A percentile compares a stretch with the other conserved stretches of the same genome.
phyloP scores from a whole-genome alignment of 2,329 filamentous ascomycete species.

The Nakataea oryzae region DNA sequence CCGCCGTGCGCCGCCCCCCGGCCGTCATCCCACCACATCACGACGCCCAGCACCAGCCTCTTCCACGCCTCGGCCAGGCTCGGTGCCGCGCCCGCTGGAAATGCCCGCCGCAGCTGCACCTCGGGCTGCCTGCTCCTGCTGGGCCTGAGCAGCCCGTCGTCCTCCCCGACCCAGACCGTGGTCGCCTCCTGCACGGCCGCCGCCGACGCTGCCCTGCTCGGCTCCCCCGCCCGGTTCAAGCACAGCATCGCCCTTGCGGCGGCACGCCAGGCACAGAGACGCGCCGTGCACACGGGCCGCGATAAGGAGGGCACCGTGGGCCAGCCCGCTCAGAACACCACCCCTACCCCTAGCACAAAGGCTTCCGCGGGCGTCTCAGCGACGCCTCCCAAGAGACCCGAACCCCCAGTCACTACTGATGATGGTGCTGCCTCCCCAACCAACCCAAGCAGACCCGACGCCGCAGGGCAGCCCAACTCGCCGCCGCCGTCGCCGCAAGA shows the following conservation, averaged over 20 bases:
- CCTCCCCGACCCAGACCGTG: constrained; percentile 25
- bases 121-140: constrained; percentile 44
- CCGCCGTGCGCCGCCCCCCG: constrained; percentile 6
- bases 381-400: constrained; percentile 3
- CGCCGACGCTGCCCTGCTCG: constrained; percentile 22
- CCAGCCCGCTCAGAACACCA: neutral
- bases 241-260: constrained; percentile 20
- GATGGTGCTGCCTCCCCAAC: constrained; percentile 3
- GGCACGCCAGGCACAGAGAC: constrained; percentile 25
- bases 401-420: constrained; percentile 6
- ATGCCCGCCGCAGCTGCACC: constrained; percentile 39
- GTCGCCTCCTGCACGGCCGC: constrained; percentile 26
- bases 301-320: constrained; percentile 2
- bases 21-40: constrained; percentile 1
- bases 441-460: constrained; percentile 1
- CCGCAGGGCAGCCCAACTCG: constrained; percentile 11
- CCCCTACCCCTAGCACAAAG: neutral
- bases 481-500: neutral
- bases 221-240: constrained; percentile 15
- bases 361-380: neutral
- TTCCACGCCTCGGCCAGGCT: constrained; percentile 42
- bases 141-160: constrained; percentile 27
- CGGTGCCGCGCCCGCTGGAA: constrained; percentile 22
- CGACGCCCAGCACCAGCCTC: constrained; percentile 29
- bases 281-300: constrained; percentile 18